A percentile compares a stretch with the other conserved stretches of the same genome.
Evolutionary conservation across 2,329 filamentous ascomycete genomes (phyloP).

Genomic region (Scedosporium dehoogii): DNA sequence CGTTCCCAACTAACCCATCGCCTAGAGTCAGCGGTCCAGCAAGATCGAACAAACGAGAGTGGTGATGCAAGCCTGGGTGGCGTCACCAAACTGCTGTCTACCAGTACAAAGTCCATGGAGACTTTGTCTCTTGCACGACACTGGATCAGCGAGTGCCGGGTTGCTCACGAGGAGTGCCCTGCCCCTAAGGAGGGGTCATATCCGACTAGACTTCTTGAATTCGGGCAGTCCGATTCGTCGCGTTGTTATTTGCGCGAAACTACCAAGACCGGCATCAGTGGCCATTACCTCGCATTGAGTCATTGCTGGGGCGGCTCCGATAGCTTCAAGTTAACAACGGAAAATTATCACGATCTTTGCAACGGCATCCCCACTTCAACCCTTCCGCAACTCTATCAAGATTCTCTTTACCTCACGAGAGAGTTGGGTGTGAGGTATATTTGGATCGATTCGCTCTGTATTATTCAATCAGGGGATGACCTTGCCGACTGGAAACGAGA

Average conservation of each 20-base stretch:
- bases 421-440: neutral
- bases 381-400: constrained; percentile 11
- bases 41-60: too few relatives aligned
- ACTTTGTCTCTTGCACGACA: neutral
- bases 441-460: constrained; percentile 5
- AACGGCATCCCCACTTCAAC: neutral
- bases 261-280: neutral
- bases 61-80: too few relatives aligned
- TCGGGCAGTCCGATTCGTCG: neutral
- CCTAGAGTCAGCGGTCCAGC: too few relatives aligned
- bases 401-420: constrained; percentile 11
- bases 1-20: too few relatives aligned
- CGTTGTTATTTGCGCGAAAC: neutral
- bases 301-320: neutral
- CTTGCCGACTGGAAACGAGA: neutral
- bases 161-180: neutral
- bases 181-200: neutral
- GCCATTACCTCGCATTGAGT: neutral
- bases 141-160: neutral
- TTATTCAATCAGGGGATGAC: neutral
- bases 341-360: neutral
- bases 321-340: neutral
- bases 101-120: neutral
- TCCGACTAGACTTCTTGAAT: neutral
- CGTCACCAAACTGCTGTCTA: too few relatives aligned